phyloP scores from a whole-genome alignment of 169 alveolate genomes.

The Perkinsus chesapeaki region DNA sequence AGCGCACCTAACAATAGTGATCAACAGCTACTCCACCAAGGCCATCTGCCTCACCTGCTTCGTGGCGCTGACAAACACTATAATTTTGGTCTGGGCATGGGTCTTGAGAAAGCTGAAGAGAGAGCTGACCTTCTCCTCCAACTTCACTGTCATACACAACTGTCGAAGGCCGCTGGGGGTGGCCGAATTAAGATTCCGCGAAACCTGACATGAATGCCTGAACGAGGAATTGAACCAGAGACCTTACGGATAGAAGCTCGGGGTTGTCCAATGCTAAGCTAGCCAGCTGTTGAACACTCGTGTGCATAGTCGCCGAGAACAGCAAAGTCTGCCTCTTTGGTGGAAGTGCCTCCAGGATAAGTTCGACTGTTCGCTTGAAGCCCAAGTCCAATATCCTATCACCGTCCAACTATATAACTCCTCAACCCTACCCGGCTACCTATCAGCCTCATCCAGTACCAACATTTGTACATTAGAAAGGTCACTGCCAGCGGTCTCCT shows the following conservation, averaged over 20 bases:
- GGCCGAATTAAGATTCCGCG: constrained; percentile 29
- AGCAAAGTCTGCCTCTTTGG: constrained; percentile 64
- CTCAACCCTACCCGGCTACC: constrained; percentile 39
- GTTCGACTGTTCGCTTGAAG: constrained; percentile 67
- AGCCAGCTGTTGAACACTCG: constrained; percentile 33
- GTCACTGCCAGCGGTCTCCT: constrained; percentile 78
- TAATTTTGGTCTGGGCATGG: constrained; percentile 70
- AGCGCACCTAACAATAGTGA: constrained; percentile 43
- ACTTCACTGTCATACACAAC: constrained; percentile 67
- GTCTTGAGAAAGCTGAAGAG: constrained; percentile 81
- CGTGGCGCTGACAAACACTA: constrained; percentile 83
- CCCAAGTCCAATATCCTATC: constrained; percentile 75
- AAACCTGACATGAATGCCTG: constrained; percentile 40
- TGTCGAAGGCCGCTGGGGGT: constrained; percentile 50
- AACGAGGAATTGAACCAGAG: constrained; percentile 44
- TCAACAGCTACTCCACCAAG: no score
- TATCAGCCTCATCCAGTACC: constrained; percentile 89
- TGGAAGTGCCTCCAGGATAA: constrained; percentile 62
- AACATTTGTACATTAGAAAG: constrained; percentile 71
- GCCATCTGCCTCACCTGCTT: constrained; percentile 78
- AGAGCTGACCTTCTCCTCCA: constrained; percentile 77
- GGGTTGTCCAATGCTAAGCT: constrained; percentile 18
- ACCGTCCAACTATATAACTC: background rate
- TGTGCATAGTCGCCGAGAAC: constrained; percentile 83
- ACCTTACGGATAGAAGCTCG: constrained; percentile 25